Base-by-base conservation (phyloP, 768 basidiomycete genomes). In the Naganishia kalamii region DNA sequence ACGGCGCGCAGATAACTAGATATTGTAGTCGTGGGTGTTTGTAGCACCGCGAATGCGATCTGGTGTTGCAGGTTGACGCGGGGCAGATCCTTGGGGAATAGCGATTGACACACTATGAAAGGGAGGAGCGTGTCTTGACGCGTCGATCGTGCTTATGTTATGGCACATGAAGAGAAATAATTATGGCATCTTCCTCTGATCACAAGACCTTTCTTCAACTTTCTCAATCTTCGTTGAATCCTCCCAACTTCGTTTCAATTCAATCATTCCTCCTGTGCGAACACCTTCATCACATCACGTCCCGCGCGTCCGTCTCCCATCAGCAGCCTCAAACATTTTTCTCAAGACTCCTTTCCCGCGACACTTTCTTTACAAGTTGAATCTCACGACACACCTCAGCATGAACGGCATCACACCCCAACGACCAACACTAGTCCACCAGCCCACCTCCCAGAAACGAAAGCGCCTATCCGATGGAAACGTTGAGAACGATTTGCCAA, bases 351-450 rank as follows among this genome's bases (percentile, higher is more conserved):
- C 37, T 8, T 27, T 11, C 35, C 21, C 37, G 37, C 4, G 5
- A 35, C 5, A 49, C n/a, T 15, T 54, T 15, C 10, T 29, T 50
- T 29, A 23, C n/a, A 7, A 3, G 19, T n/a, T 19, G 7, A 12
- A 25, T 48, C 23, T 27, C 15, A 19, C 2, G 23, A 23, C 23
- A 7, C 32, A 17, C 35, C 19, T 11, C 35, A 57, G 21, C 33
- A 57, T 57, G 54, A 57, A 57, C 37, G 54, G 54, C 54, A 35
- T 25, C 7, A 57, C 54, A 40, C 54, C 54, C 35, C 54, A 57
- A 57, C 33, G 54, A 40, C 54, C 54, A 21, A n/a, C 54, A 37
- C 54, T 57, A 6, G 27, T 37, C 10, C 54, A 57, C 27, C 54
- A 57, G 54, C 54, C 54, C 11, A 57, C 54, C 12, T 40, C 35